These are phyloP conservation scores for Lentithecium fluviatile DNA, from an alignment of 495 filamentous ascomycete species.

Conservation along the genomic window DNA sequence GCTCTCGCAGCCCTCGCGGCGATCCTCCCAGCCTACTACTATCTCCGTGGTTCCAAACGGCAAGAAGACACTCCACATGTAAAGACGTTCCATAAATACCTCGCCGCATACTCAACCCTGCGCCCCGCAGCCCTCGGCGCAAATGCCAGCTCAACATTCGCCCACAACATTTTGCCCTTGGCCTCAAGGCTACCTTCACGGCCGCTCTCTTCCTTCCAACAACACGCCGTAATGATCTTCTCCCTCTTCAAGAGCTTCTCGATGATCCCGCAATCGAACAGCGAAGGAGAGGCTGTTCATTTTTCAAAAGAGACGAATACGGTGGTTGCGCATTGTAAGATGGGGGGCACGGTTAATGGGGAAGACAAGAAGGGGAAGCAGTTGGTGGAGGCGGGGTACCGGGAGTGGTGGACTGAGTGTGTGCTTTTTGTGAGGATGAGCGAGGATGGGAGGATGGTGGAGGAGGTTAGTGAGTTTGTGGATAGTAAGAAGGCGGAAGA, in stretches of 20 bases:
- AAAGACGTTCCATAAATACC: conserved; percentile 11
- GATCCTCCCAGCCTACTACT: conserved; percentile 10
- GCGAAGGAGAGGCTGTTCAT: not conserved
- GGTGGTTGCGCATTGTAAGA: conserved; percentile 31
- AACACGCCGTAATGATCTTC: conserved; percentile 24
- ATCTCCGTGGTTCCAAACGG: not conserved
- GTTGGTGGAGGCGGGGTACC: conserved; percentile 8
- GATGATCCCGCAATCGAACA: conserved; percentile 17
- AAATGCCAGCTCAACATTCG: conserved; percentile 9
- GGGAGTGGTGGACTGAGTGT: conserved; percentile 31
- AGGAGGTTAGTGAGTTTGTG: conserved; percentile 38
- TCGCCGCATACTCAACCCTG: conserved; percentile 16
- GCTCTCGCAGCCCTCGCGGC: conserved; percentile 3
- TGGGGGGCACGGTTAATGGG: conserved; percentile 26
- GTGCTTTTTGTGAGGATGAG: conserved; percentile 24
- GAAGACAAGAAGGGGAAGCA: conserved; percentile 13
- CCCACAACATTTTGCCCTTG: conserved; percentile 17
- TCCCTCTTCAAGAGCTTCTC: conserved; percentile 25
- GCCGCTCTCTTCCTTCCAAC: conserved; percentile 1
- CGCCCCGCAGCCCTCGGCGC: conserved; percentile 14
- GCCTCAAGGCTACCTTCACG: conserved; percentile 11
- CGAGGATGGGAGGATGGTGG: conserved; percentile 15
- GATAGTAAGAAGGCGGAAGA: conserved; percentile 34
- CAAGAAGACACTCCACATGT: conserved; percentile 15
- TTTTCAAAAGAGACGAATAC: conserved; percentile 18